Percentiles rank a stretch among this genome's conserved stretches.
Evolutionary conservation across 1,284 basidiomycete species (phyloP).

Genomic region (Ustilago xerochloae): DNA sequence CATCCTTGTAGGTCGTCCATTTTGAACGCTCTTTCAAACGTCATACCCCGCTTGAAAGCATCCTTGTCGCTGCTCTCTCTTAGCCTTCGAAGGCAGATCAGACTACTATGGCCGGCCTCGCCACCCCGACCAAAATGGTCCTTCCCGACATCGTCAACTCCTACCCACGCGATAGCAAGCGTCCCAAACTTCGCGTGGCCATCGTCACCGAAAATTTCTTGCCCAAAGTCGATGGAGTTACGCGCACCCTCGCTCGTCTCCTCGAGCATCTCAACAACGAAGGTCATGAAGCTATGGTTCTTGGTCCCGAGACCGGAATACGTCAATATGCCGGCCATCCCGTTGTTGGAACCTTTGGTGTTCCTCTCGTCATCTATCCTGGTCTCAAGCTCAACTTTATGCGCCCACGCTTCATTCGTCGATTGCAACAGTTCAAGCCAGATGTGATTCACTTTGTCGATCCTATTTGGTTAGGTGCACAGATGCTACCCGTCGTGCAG

Average conservation of each 20-base stretch:
- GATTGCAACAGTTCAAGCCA: constrained; percentile 70
- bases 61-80: no score
- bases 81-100: no score
- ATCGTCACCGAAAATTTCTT: constrained; percentile 72
- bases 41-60: no score
- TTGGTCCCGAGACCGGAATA: constrained; percentile 73
- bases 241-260: constrained; percentile 73
- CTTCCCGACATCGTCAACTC: constrained; percentile 12
- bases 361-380: constrained; percentile 73
- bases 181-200: constrained; percentile 67
- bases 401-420: constrained; percentile 72
- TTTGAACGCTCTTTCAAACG: no score
- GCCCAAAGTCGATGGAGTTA: constrained; percentile 74
- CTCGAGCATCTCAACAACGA: constrained; percentile 73
- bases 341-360: constrained; percentile 73
- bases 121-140: not conserved
- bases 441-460: constrained; percentile 72
- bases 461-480: constrained; percentile 73
- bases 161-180: constrained; percentile 56
- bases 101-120: not conserved
- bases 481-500: constrained; percentile 67
- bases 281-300: constrained; percentile 73
- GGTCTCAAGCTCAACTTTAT: constrained; percentile 74
- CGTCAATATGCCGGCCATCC: constrained; percentile 72
- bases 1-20: no score